These are phyloP conservation scores for Bipolaris gigantea DNA, from an alignment of 2,329 filamentous ascomycete species.

Conservation along the genomic window DNA sequence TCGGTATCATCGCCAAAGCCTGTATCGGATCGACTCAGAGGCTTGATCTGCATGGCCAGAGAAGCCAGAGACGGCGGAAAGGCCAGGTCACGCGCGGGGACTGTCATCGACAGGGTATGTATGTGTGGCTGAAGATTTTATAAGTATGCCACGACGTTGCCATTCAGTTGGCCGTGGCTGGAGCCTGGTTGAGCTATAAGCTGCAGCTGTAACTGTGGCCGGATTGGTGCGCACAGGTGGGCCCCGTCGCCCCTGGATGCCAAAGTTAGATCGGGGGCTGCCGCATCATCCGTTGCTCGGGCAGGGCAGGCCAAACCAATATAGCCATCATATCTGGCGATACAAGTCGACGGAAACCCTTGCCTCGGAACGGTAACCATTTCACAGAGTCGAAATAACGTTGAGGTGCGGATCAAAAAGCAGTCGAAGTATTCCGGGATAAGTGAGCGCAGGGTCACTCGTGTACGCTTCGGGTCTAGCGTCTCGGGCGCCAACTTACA, in stretches of 20 bases:
- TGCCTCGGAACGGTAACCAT: not conserved
- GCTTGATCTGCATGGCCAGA: slow-evolving; percentile 20
- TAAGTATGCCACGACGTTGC: slow-evolving; percentile 11
- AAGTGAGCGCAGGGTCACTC: not conserved
- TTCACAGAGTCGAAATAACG: not conserved
- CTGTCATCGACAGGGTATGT: not conserved
- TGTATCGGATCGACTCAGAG: slow-evolving; percentile 28
- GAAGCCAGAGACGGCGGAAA: not conserved
- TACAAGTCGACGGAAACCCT: not conserved
- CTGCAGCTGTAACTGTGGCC: slow-evolving; percentile 16
- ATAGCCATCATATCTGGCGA: not conserved
- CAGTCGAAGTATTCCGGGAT: not conserved
- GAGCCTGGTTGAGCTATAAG: slow-evolving; percentile 7
- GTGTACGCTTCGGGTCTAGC: not conserved
- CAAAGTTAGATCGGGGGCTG: slow-evolving; percentile 16
- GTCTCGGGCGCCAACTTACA: not conserved
- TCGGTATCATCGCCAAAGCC: slow-evolving; percentile 29
- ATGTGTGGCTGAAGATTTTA: slow-evolving; percentile 18
- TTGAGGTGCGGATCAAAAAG: not conserved
- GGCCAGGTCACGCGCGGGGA: not conserved
- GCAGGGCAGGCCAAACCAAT: not conserved
- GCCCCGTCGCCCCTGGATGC: slow-evolving; percentile 10
- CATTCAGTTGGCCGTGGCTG: slow-evolving; percentile 8
- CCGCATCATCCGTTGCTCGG: slow-evolving; percentile 20
- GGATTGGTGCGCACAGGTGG: slow-evolving; percentile 22